Base-by-base conservation (phyloP, 148 eudicot species). In the Vaccinium darrowii region DNA sequence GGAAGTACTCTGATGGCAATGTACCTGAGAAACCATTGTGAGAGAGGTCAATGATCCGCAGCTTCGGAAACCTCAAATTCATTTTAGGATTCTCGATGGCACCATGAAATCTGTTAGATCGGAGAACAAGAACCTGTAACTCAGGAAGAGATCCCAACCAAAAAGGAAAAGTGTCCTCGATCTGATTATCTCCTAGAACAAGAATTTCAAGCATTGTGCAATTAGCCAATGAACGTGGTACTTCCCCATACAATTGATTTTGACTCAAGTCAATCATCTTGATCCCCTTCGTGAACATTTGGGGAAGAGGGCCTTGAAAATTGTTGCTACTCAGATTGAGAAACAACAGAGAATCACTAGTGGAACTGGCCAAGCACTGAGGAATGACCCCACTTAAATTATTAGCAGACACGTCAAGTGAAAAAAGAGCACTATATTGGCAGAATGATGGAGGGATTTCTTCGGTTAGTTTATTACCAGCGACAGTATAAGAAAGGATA, bases 41-140 rank as follows among this genome's bases (percentile, higher is more conserved):
- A 58, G 63, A 58, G 63, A 58, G 63, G 63, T 58, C 63, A 58
- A 58, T 58, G 63, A 58, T 58, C n/a, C 63, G 63, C n/a, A 58
- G 18, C 63, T 58, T 58, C 1, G n/a, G 63, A 58, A 58, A 58
- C 63, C 18, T 58, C 63, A 18, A 16, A 16, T 18, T 58, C 8
- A n/a, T 58, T 18, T 58, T 58, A 58, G 63, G n/a, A 58, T 58
- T 58, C n/a, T 58, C 63, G 16, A 58, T 58, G 63, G 63, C n/a
- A 18, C 63, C n/a, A 58, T 58, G 8, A 0, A 58, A 58, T 57
- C 8, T 16, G 62, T 57, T 57, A 18, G 62, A 57, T 16, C 62
- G n/a, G 19, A 57, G 62, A 57, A 57, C 6, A 57, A 57, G n/a
- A 57, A 57, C 21, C 5, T 57, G 62, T 18, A 57, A 57, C 62